Conservation (phyloP, 1,139 yeast genomes). For the Pichia sp. region DNA sequence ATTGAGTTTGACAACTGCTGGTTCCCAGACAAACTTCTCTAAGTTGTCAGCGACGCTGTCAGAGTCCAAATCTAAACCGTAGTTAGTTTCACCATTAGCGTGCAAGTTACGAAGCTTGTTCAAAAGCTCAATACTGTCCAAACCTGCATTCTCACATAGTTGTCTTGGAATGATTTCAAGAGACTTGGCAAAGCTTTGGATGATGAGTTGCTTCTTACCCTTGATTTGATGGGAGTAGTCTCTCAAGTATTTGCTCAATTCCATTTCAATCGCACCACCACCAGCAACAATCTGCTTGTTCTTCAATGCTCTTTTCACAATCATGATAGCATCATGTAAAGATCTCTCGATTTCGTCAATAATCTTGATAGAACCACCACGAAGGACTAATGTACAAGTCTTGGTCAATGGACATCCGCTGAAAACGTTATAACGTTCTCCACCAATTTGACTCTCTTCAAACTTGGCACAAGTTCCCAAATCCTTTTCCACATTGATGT, state of each 20-base stretch:
- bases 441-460: conserved; percentile 94
- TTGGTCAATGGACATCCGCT: conserved; percentile 88
- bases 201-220: conserved; percentile 91
- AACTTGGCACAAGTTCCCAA: conserved; percentile 81
- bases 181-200: conserved; percentile 90
- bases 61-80: conserved; percentile 83
- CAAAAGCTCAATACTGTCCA: conserved; percentile 89
- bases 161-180: conserved; percentile 96
- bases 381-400: conserved; percentile 85
- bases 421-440: conserved; percentile 88
- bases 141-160: conserved; percentile 95
- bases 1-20: conserved; percentile 86
- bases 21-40: conserved; percentile 93
- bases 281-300: conserved; percentile 91
- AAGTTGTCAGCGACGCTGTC: conserved; percentile 83
- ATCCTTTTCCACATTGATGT: conserved; percentile 51
- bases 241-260: conserved; percentile 78
- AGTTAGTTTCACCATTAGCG: conserved; percentile 88
- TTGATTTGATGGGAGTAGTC: conserved; percentile 83
- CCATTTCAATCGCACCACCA: conserved; percentile 99
- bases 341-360: conserved; percentile 98
- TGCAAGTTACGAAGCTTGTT: conserved; percentile 90
- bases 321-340: conserved; percentile 96
- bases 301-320: conserved; percentile 89
- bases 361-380: conserved; percentile 99